Conservation (phyloP, 495 filamentous ascomycete species). For the Hypomontagnella submonticulosa region DNA sequence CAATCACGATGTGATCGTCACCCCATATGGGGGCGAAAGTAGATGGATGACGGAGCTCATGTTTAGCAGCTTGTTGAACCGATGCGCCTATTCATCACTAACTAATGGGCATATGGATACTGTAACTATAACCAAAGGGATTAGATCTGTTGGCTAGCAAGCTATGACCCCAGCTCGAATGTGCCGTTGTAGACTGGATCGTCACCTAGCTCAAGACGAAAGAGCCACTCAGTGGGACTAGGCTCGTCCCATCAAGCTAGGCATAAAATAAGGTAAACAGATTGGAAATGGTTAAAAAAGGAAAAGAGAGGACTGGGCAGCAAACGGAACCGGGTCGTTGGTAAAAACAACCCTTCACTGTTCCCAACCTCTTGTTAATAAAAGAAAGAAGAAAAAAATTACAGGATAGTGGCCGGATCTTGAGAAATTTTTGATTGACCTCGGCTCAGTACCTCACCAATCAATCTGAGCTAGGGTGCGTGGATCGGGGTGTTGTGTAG, state of each 20-base stretch:
- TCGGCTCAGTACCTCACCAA: too few species aligned
- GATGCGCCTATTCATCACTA: conserved; percentile 14
- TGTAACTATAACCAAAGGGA: neutral
- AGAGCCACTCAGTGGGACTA: conserved; percentile 41
- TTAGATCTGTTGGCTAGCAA: neutral
- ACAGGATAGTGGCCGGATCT: conserved; percentile 3
- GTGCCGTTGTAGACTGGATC: conserved; percentile 25
- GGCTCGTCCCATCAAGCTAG: conserved; percentile 7
- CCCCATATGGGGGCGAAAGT: conserved; percentile 33
- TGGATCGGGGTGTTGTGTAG: too few species aligned
- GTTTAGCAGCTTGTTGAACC: conserved; percentile 26
- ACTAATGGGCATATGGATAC: neutral
- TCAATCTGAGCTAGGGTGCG: too few species aligned
- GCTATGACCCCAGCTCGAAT: conserved; percentile 5
- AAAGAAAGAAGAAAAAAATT: too few species aligned
- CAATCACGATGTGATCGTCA: conserved; percentile 39
- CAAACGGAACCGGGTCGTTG: conserved; percentile 31
- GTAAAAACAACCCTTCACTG: conserved; percentile 26
- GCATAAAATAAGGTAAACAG: conserved; percentile 2
- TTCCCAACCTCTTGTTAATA: conserved; percentile 27
- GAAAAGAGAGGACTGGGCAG: conserved; percentile 23
- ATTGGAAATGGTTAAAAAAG: conserved; percentile 5
- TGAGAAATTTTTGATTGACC: neutral
- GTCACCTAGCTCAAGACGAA: conserved; percentile 45
- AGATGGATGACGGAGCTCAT: conserved; percentile 25